phyloP scores from a whole-genome alignment of 2,329 filamentous ascomycete species.

The Claviceps sp. region DNA sequence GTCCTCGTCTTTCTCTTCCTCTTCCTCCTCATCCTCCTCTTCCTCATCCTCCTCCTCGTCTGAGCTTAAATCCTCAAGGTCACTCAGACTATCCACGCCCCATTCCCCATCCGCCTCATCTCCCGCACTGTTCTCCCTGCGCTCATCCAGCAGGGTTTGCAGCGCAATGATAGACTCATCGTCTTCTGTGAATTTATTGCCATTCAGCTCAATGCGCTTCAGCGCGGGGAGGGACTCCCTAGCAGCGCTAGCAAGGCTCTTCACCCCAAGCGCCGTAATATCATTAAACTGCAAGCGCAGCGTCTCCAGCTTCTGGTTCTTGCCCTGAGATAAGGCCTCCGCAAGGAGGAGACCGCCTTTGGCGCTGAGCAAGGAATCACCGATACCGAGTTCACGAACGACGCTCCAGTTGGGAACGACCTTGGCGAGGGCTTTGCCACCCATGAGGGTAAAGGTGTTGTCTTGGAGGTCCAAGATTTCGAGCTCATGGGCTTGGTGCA shows the following conservation, averaged over 20 bases:
- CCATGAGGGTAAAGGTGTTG: slow-evolving; percentile 83
- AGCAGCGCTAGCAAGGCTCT: slow-evolving; percentile 55
- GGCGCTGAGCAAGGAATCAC: slow-evolving; percentile 72
- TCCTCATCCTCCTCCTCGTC: slow-evolving; percentile 57
- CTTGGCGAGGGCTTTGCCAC: slow-evolving; percentile 63
- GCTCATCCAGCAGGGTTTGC: slow-evolving; percentile 57
- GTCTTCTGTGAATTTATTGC: slow-evolving; percentile 86
- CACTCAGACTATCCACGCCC: slow-evolving; percentile 75
- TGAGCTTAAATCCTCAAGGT: slow-evolving; percentile 65
- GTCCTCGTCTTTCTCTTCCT: slow-evolving; percentile 53
- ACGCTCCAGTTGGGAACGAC: slow-evolving; percentile 62
- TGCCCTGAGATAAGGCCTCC: slow-evolving; percentile 57
- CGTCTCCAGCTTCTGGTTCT: slow-evolving; percentile 67
- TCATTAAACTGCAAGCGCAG: slow-evolving; percentile 90
- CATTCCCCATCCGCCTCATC: slow-evolving; percentile 59
- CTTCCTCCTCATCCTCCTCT: slow-evolving; percentile 10
- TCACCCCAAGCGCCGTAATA: slow-evolving; percentile 64
- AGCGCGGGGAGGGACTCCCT: slow-evolving; percentile 58
- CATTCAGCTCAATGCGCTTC: slow-evolving; percentile 83
- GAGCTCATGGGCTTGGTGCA: slow-evolving; percentile 56
- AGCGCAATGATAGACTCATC: slow-evolving; percentile 59
- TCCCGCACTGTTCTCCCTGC: slow-evolving; percentile 61
- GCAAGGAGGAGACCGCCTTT: slow-evolving; percentile 66
- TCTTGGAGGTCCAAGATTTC: slow-evolving; percentile 84
- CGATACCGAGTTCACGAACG: slow-evolving; percentile 72